Evolutionary conservation across 1,284 basidiomycete genomes (phyloP).

Genomic region (Ganoderma sp.): DNA sequence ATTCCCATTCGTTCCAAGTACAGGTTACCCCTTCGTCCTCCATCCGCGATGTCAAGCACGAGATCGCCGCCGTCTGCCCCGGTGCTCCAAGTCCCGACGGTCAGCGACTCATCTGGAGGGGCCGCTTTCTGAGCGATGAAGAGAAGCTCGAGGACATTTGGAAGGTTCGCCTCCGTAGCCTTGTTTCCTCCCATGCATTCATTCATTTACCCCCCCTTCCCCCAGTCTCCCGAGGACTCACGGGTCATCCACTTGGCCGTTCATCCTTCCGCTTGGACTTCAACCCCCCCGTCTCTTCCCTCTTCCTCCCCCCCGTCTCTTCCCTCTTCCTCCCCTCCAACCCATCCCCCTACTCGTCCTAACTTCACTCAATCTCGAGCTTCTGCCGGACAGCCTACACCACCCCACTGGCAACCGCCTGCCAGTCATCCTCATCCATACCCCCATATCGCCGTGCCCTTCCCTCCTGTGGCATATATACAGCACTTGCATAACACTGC

Average conservation of each 20-base stretch:
- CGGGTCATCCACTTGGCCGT: conserved; percentile 76
- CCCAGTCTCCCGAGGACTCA: conserved; percentile 59
- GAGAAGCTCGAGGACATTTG: conserved; percentile 72
- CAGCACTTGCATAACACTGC: conserved; percentile 42
- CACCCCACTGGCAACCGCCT: not conserved
- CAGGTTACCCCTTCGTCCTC: conserved; percentile 55
- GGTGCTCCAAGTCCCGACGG: conserved; percentile 71
- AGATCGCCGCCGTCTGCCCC: conserved; percentile 63
- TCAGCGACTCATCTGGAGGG: conserved; percentile 77
- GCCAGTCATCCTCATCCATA: conserved; percentile 17
- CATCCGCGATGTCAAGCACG: conserved; percentile 69
- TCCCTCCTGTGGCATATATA: conserved; percentile 34
- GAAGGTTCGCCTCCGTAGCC: conserved; percentile 54
- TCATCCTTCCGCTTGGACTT: conserved; percentile 74
- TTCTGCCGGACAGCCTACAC: conserved; percentile 10
- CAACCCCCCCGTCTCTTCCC: conserved; percentile 47
- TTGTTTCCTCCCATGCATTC: conserved; percentile 6
- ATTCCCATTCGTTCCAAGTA: conserved; percentile 68
- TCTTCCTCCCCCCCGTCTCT: conserved; percentile 12
- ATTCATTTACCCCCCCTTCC: conserved; percentile 23
- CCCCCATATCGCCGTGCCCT: conserved; percentile 23
- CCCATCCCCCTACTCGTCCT: not conserved
- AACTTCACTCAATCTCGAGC: conserved; percentile 12
- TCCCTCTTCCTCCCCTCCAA: conserved; percentile 11
- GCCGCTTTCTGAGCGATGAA: conserved; percentile 66